Conservation (phyloP, 2,329 filamentous ascomycete genomes). For the Aspergillus terreus region DNA sequence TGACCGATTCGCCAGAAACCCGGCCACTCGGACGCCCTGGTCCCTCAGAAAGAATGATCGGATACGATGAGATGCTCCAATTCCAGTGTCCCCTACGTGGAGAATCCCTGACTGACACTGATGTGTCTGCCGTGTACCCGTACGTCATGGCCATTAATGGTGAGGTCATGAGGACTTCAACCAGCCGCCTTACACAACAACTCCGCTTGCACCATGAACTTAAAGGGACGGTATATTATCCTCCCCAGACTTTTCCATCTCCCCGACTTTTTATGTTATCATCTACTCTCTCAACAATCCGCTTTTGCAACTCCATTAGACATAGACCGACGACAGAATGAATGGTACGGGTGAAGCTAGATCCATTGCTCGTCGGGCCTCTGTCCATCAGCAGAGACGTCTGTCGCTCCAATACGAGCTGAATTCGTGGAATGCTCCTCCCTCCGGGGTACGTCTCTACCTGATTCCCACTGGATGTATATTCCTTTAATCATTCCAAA, state of each 20-base stretch:
- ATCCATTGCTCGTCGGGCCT: constrained; percentile 27
- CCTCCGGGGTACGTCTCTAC: constrained; percentile 32
- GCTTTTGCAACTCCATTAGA: background rate
- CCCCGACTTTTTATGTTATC: background rate
- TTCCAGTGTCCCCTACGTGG: background rate
- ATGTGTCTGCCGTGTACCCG: background rate
- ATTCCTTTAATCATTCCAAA: background rate
- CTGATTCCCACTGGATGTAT: background rate
- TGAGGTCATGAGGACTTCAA: constrained; percentile 11
- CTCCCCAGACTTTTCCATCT: background rate
- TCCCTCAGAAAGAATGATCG: background rate
- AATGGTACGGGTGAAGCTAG: background rate
- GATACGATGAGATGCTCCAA: background rate
- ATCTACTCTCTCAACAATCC: background rate
- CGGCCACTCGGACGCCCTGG: too few species aligned
- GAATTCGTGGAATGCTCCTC: constrained; percentile 35
- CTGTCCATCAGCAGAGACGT: constrained; percentile 31
- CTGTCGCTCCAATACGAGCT: constrained; percentile 27
- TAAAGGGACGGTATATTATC: background rate
- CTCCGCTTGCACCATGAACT: background rate
- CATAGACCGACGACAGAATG: constrained; percentile 3
- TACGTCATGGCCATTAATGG: constrained; percentile 12
- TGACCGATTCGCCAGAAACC: too few species aligned
- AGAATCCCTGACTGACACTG: background rate
- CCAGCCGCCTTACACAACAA: background rate